phyloP scores from a whole-genome alignment of 1,139 yeast species.

The Wickerhamomyces sp. region DNA sequence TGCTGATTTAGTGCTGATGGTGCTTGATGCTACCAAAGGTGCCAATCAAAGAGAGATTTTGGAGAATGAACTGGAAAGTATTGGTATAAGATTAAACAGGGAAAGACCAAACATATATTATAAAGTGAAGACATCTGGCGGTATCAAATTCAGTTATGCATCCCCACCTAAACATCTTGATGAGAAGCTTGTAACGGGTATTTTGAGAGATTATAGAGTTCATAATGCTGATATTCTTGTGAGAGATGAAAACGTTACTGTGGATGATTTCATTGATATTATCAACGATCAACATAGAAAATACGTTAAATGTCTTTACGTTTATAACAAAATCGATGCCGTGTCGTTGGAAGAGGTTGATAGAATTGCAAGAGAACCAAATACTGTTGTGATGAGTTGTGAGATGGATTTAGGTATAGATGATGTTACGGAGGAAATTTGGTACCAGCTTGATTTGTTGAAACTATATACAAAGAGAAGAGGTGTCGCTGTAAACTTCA shows the following conservation, averaged over 20 bases:
- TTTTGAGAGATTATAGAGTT: slow-evolving; percentile 80
- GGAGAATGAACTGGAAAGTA: slow-evolving; percentile 86
- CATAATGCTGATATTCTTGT: slow-evolving; percentile 92
- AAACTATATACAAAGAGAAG: slow-evolving; percentile 85
- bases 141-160: slow-evolving; percentile 76
- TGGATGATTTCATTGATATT: slow-evolving; percentile 91
- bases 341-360: slow-evolving; percentile 94
- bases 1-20: slow-evolving; percentile 89
- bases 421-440: slow-evolving; percentile 86
- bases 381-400: slow-evolving; percentile 92
- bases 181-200: slow-evolving; percentile 71
- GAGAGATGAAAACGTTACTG: slow-evolving; percentile 83
- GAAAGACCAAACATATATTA: slow-evolving; percentile 76
- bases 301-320: slow-evolving; percentile 87
- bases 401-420: slow-evolving; percentile 80
- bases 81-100: slow-evolving; percentile 86
- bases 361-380: slow-evolving; percentile 83
- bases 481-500: slow-evolving; percentile 74
- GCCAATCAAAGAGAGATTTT: slow-evolving; percentile 81
- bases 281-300: slow-evolving; percentile 83
- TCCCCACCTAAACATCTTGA: slow-evolving; percentile 78
- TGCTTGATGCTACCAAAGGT: slow-evolving; percentile 91
- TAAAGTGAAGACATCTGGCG: slow-evolving; percentile 83
- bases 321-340: slow-evolving; percentile 91
- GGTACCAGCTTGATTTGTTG: slow-evolving; percentile 79